A percentile compares a stretch with the other conserved stretches of the same genome.
These are phyloP conservation scores for Nemania sp. DNA, from an alignment of 2,329 filamentous ascomycete genomes.

Conservation along the genomic window DNA sequence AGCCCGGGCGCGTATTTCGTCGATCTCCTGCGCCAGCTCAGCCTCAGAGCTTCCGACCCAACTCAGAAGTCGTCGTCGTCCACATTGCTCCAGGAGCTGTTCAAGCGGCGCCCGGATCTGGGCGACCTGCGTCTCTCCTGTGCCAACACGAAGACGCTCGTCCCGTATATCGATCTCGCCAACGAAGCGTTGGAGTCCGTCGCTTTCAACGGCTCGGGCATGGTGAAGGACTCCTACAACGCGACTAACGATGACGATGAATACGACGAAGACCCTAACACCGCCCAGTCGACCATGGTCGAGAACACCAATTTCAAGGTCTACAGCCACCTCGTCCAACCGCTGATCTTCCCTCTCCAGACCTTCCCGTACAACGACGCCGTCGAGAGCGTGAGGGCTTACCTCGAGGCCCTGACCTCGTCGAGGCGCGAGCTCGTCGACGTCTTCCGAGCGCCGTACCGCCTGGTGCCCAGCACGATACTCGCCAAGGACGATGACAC, in stretches of 20 bases:
- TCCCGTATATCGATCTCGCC: not conserved
- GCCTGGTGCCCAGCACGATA: not conserved
- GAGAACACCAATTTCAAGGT: constrained; percentile 2
- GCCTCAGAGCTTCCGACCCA: not conserved
- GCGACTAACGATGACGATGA: not conserved
- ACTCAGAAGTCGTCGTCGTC: not conserved
- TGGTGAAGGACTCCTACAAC: not conserved
- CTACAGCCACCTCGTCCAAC: not conserved
- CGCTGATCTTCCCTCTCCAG: not conserved
- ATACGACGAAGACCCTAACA: not conserved
- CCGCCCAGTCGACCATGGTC: no score
- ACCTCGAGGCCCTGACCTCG: not conserved
- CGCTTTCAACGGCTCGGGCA: not conserved
- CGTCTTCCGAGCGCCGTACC: not conserved
- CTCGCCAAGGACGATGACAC: no score
- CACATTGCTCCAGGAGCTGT: not conserved
- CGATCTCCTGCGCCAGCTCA: not conserved
- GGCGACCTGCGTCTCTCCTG: not conserved
- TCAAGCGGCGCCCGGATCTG: not conserved
- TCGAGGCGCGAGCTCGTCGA: not conserved
- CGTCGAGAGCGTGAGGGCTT: not conserved
- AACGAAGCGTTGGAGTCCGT: not conserved
- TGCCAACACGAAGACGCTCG: no score
- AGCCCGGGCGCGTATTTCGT: constrained; percentile 4
- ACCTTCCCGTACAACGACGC: constrained; percentile 2